Conservation (phyloP, 2,329 filamentous ascomycete genomes). For the Cladophialophora exuberans region DNA sequence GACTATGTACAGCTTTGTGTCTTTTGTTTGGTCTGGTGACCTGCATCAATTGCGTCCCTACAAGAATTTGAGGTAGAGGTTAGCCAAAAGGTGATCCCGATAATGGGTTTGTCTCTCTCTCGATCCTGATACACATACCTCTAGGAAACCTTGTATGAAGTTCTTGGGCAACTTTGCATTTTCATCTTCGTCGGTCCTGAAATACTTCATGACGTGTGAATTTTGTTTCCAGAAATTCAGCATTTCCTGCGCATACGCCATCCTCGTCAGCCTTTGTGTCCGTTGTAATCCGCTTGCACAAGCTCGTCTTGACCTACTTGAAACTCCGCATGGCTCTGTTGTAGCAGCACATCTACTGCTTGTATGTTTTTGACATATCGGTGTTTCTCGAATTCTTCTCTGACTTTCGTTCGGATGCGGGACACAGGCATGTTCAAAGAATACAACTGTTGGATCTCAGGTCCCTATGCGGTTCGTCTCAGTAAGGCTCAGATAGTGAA, state of each 20-base stretch:
- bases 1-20: slow-evolving; percentile 33
- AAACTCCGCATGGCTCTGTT: slow-evolving; percentile 90
- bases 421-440: slow-evolving; percentile 86
- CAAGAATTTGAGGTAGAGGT: neutral
- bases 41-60: slow-evolving; percentile 27
- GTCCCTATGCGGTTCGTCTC: slow-evolving; percentile 64
- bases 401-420: slow-evolving; percentile 85
- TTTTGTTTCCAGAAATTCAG: slow-evolving; percentile 99
- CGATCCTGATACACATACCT: slow-evolving; percentile 63
- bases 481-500: too few species aligned
- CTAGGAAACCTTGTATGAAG: slow-evolving; percentile 93
- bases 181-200: slow-evolving; percentile 82
- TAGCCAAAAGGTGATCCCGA: neutral
- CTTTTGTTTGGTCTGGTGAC: neutral
- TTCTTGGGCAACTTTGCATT: slow-evolving; percentile 76
- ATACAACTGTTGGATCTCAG: slow-evolving; percentile 98
- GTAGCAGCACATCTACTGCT: slow-evolving; percentile 85
- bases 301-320: slow-evolving; percentile 68
- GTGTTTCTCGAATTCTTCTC: slow-evolving; percentile 96
- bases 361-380: slow-evolving; percentile 87
- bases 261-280: slow-evolving; percentile 6
- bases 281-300: neutral
- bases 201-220: slow-evolving; percentile 95
- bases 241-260: slow-evolving; percentile 70
- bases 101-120: neutral